These are phyloP conservation scores for Casuarina equisetifolia DNA, from an alignment of 306 rosid genomes.

Conservation along the genomic window DNA sequence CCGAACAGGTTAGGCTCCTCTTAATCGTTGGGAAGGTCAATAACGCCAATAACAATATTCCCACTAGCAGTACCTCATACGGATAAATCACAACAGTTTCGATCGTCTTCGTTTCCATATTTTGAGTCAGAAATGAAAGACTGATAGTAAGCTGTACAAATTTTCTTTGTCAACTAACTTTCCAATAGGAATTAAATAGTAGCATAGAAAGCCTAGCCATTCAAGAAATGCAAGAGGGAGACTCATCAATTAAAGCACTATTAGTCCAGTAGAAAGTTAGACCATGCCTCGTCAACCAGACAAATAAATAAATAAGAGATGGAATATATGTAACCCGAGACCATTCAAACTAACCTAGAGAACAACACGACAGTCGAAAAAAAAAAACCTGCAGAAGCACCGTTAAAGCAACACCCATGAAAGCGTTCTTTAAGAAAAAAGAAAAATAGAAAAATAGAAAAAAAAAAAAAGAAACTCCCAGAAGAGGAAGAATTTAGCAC, in stretches of 20 bases:
- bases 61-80: neutral
- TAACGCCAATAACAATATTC: neutral
- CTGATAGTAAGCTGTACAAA: neutral
- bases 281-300: neutral
- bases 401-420: neutral
- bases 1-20: slow-evolving; percentile 5
- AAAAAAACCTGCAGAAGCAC: slow-evolving; percentile 4
- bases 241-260: neutral
- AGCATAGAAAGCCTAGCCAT: neutral
- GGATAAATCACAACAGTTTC: neutral
- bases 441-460: too few relatives aligned
- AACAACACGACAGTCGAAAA: neutral
- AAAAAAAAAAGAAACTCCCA: neutral
- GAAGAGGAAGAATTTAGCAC: neutral
- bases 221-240: neutral
- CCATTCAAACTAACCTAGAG: neutral
- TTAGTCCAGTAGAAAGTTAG: neutral
- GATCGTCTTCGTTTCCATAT: neutral
- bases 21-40: slow-evolving; percentile 12
- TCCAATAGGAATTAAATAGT: neutral
- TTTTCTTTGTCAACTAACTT: neutral
- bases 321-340: neutral
- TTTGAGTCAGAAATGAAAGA: neutral
- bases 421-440: neutral
- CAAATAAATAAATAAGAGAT: neutral